Conservation (phyloP, 768 basidiomycete species). For the Collybia sordida region DNA sequence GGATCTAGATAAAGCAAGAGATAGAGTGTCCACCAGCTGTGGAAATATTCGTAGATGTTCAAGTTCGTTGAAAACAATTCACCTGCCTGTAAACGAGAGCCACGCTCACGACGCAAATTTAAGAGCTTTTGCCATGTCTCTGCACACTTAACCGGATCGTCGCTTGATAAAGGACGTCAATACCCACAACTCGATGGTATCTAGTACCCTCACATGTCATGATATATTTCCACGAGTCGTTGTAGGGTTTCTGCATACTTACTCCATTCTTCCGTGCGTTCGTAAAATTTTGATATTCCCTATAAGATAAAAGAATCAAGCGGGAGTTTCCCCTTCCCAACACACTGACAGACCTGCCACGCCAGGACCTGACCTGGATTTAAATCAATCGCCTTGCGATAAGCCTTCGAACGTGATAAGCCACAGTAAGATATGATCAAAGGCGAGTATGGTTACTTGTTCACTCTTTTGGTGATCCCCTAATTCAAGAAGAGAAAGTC, state of each 20-base stretch:
- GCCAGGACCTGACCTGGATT: conserved; percentile 74
- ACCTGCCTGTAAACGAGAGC: conserved; percentile 48
- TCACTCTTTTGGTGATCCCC: conserved; percentile 74
- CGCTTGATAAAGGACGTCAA: conserved; percentile 35
- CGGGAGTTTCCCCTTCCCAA: conserved; percentile 10
- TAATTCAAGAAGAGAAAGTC: conserved; percentile 75
- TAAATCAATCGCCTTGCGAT: conserved; percentile 72
- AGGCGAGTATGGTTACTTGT: conserved; percentile 55
- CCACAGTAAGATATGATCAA: conserved; percentile 2
- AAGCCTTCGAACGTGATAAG: conserved; percentile 50
- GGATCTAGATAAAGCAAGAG: conserved; percentile 75
- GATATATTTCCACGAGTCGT: conserved; percentile 57
- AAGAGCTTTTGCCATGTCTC: conserved; percentile 80
- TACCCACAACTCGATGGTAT: neutral
- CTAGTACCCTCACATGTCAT: conserved; percentile 47
- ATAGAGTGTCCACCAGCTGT: conserved; percentile 68
- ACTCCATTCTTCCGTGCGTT: conserved; percentile 59
- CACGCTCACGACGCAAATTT: conserved; percentile 57
- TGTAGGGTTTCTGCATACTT: conserved; percentile 53
- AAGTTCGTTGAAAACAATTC: conserved; percentile 1
- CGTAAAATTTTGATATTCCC: conserved; percentile 77
- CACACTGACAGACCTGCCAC: conserved; percentile 64
- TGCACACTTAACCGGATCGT: conserved; percentile 78
- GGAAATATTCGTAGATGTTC: conserved; percentile 1
- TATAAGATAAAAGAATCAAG: conserved; percentile 24